phyloP scores from a whole-genome alignment of 805 yeast species.

The Ogataea neopini region DNA sequence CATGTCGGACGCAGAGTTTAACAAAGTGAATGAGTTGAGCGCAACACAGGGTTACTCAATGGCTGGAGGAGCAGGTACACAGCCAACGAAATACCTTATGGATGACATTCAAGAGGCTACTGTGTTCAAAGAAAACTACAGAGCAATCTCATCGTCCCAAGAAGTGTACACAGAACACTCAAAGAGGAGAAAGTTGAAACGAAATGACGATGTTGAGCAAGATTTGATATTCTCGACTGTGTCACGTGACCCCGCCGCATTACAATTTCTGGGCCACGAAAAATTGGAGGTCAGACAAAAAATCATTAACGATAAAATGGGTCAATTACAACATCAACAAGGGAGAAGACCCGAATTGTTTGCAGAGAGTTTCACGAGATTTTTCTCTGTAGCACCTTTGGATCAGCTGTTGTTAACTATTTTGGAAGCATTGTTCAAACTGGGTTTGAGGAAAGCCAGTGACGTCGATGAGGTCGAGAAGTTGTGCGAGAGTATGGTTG shows the following conservation, averaged over 20 bases:
- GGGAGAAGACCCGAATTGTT: slow-evolving; percentile 31
- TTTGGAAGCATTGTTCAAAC: slow-evolving; percentile 42
- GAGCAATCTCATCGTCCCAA: slow-evolving; percentile 41
- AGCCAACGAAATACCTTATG: slow-evolving; percentile 44
- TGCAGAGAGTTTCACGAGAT: slow-evolving; percentile 50
- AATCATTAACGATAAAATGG: slow-evolving; percentile 26
- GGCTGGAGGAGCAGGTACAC: slow-evolving; percentile 39
- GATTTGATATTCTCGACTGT: slow-evolving; percentile 40
- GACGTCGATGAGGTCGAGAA: slow-evolving; percentile 20
- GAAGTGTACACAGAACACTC: slow-evolving; percentile 41
- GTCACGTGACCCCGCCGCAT: slow-evolving; percentile 50
- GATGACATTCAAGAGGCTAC: slow-evolving; percentile 36
- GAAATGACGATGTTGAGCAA: slow-evolving; percentile 29
- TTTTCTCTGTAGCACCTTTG: slow-evolving; percentile 47
- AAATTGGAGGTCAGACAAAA: slow-evolving; percentile 20
- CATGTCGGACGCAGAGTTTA: slow-evolving; percentile 48
- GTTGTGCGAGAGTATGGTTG: slow-evolving; percentile 27
- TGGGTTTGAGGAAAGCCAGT: slow-evolving; percentile 39
- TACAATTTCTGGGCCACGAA: slow-evolving; percentile 43
- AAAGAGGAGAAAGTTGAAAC: slow-evolving; percentile 33
- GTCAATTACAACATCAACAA: slow-evolving; percentile 20
- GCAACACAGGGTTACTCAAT: slow-evolving; percentile 19
- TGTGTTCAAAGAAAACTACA: slow-evolving; percentile 29
- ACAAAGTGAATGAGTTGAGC: slow-evolving; percentile 31
- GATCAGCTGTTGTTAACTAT: slow-evolving; percentile 45